Evolutionary conservation across 257 asterid genomes (phyloP).

Genomic region (Haberlea rhodopensis): DNA sequence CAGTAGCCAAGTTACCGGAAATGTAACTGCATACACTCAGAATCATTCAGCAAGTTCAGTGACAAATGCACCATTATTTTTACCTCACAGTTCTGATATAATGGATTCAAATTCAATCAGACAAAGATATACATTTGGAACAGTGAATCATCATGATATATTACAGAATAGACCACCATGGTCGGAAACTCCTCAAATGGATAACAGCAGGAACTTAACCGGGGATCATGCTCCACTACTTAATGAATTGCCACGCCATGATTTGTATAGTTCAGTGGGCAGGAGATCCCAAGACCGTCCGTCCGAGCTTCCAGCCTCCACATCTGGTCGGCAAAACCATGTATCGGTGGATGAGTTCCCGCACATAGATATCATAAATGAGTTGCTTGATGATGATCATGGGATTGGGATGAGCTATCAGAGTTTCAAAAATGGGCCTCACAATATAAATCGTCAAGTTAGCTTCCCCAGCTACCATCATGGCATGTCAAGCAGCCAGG

Average conservation of each 20-base stretch:
- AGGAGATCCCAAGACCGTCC: slow-evolving; percentile 52
- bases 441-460: slow-evolving; percentile 47
- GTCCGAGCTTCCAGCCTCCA: slow-evolving; percentile 53
- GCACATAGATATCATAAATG: slow-evolving; percentile 73
- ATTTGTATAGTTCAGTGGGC: slow-evolving; percentile 34
- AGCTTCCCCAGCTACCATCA: slow-evolving; percentile 57
- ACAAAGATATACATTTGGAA: slow-evolving; percentile 56
- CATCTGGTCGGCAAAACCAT: slow-evolving; percentile 56
- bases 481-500: slow-evolving; percentile 36
- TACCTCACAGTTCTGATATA: slow-evolving; percentile 47
- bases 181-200: slow-evolving; percentile 53
- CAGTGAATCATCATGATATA: slow-evolving; percentile 45
- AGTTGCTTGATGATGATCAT: slow-evolving; percentile 76
- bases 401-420: slow-evolving; percentile 55
- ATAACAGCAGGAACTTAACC: slow-evolving; percentile 32
- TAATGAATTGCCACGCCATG: slow-evolving; percentile 43
- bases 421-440: slow-evolving; percentile 46
- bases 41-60: slow-evolving; percentile 47
- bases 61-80: slow-evolving; percentile 46
- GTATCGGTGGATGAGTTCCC: slow-evolving; percentile 47
- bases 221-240: slow-evolving; percentile 37
- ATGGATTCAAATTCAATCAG: slow-evolving; percentile 38
- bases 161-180: slow-evolving; percentile 52
- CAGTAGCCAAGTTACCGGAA: slow-evolving; percentile 52
- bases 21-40: slow-evolving; percentile 44